phyloP scores from a whole-genome alignment of 2,329 filamentous ascomycete species.

The Escovopsis sp. region DNA sequence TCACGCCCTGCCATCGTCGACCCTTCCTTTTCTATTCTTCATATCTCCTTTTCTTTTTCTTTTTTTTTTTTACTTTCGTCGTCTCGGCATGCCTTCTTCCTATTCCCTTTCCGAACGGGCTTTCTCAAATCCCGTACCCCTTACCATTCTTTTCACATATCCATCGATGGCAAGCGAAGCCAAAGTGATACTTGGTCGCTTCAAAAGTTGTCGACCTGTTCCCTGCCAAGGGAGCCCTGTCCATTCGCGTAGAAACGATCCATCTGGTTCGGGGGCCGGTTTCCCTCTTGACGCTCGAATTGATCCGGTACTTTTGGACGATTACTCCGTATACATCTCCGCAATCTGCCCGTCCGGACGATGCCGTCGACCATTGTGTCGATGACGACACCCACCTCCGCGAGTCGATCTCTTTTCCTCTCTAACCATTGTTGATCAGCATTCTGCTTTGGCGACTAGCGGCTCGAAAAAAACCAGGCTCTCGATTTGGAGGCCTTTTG shows the following conservation, averaged over 20 bases:
- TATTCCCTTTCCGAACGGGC: not conserved
- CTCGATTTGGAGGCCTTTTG: no score
- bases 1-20: no score
- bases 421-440: conserved; percentile 2
- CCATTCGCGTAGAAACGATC: not conserved
- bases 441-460: conserved; percentile 1
- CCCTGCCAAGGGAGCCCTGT: not conserved
- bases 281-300: no score
- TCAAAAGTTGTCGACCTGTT: not conserved
- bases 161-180: not conserved
- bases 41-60: not conserved
- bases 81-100: not conserved
- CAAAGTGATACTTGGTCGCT: not conserved
- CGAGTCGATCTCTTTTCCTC: not conserved
- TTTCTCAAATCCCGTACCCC: no score
- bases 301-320: no score
- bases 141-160: not conserved
- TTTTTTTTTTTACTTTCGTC: not conserved
- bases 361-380: no score
- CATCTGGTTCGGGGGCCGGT: no score
- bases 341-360: no score
- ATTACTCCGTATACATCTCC: no score
- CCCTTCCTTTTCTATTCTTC: conserved; percentile 7
- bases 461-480: not conserved
- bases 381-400: no score